These are phyloP conservation scores for Lophium mytilinum DNA, from an alignment of 495 filamentous ascomycete genomes.

Conservation along the genomic window DNA sequence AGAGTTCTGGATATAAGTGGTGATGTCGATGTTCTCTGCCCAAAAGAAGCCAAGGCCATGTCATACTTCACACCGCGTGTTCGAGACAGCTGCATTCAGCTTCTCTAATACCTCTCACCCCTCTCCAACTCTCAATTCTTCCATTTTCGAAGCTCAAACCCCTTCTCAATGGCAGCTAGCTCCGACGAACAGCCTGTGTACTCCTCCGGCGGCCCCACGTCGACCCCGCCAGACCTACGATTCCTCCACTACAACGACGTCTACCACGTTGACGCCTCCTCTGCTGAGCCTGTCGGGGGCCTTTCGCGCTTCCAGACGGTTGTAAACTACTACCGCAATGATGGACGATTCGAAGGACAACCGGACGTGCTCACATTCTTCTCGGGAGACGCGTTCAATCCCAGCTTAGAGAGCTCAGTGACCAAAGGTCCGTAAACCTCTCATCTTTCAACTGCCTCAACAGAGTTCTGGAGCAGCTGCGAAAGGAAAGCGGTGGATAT, in stretches of 20 bases:
- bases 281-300: conserved; percentile 74
- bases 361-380: conserved; percentile 70
- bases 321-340: conserved; percentile 59
- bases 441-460: background rate
- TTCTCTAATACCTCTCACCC: too few relatives aligned
- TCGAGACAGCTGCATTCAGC: too few relatives aligned
- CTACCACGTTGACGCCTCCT: conserved; percentile 75
- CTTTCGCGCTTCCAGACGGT: conserved; percentile 72
- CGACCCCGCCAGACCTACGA: conserved; percentile 58
- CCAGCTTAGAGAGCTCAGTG: conserved; percentile 73
- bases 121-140: too few relatives aligned
- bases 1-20: too few relatives aligned
- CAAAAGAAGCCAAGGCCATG: too few relatives aligned
- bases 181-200: too few relatives aligned
- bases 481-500: background rate
- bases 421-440: conserved; percentile 57
- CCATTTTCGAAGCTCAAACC: too few relatives aligned
- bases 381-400: conserved; percentile 89
- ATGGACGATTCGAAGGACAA: conserved; percentile 49
- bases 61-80: too few relatives aligned
- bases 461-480: too few relatives aligned
- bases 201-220: too few relatives aligned
- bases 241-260: conserved; percentile 89
- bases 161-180: too few relatives aligned
- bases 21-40: too few relatives aligned